phyloP scores from a whole-genome alignment of 371 early-diverging fungal species.

The Circinella minor region DNA sequence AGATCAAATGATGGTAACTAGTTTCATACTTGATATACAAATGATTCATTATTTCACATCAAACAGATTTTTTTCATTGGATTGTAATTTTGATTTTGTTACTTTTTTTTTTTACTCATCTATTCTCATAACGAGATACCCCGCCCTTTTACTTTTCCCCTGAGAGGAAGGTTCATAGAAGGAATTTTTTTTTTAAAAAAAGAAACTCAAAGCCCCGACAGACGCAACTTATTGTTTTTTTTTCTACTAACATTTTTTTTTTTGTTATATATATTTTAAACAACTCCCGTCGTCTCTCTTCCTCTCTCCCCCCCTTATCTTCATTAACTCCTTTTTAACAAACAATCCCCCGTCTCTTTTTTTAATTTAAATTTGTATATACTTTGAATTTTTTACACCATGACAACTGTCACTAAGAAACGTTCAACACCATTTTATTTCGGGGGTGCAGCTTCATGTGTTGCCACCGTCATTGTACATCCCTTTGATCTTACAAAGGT shows the following conservation, averaged over 20 bases:
- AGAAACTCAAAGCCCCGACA: neutral
- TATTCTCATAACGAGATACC: no score
- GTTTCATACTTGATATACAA: no score
- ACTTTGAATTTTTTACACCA: neutral
- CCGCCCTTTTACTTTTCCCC: no score
- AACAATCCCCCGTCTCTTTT: neutral
- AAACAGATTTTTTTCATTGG: no score
- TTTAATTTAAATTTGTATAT: neutral
- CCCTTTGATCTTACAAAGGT: slow-evolving; percentile 77
- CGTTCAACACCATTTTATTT: slow-evolving; percentile 56
- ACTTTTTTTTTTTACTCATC: no score
- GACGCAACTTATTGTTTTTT: slow-evolving; percentile 6
- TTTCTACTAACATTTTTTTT: neutral
- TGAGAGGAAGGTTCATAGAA: no score
- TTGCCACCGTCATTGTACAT: slow-evolving; percentile 67
- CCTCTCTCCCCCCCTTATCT: neutral
- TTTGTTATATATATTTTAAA: neutral
- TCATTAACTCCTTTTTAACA: neutral
- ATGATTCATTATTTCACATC: no score
- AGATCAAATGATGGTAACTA: no score
- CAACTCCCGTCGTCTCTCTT: neutral
- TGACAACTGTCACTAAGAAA: slow-evolving; percentile 11
- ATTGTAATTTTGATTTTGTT: no score
- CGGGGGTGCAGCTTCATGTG: slow-evolving; percentile 61
- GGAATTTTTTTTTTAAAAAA: no score